phyloP scores from a whole-genome alignment of 805 yeast species.

The Ogataea polymorpha region DNA sequence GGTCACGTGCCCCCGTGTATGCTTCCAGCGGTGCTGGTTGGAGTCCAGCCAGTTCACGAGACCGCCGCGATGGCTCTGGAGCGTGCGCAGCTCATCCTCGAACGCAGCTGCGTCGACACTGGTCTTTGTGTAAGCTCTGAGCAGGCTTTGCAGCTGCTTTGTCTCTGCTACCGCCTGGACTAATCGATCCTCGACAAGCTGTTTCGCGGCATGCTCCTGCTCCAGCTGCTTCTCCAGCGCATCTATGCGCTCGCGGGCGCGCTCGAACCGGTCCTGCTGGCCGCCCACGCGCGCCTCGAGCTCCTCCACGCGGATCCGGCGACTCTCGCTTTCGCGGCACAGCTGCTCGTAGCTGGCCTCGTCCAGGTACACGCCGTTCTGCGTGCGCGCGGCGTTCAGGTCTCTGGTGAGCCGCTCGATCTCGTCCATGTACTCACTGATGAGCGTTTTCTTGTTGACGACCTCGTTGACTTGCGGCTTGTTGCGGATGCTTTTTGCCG shows the following conservation, averaged over 20 bases:
- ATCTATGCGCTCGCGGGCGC: constrained; percentile 36
- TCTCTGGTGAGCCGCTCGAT: constrained; percentile 57
- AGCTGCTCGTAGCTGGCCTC: constrained; percentile 44
- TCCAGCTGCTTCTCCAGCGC: neutral
- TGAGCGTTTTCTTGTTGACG: constrained; percentile 54
- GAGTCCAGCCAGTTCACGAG: too few species aligned
- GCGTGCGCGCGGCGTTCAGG: constrained; percentile 57
- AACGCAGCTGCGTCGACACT: too few species aligned
- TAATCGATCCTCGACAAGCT: neutral
- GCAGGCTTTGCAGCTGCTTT: neutral
- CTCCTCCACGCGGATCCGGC: constrained; percentile 47
- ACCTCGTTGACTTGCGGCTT: constrained; percentile 64
- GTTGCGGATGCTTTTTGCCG: constrained; percentile 78
- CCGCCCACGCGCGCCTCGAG: constrained; percentile 45
- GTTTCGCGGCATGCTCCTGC: neutral
- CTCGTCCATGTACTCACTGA: constrained; percentile 53
- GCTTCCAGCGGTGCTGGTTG: neutral
- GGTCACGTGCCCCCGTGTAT: neutral
- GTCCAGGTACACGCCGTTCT: constrained; percentile 65
- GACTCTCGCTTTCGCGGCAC: constrained; percentile 45
- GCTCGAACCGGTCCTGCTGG: constrained; percentile 45
- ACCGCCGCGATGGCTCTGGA: too few species aligned
- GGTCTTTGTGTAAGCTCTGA: neutral
- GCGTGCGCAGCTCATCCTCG: too few species aligned
- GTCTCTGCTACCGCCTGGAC: neutral